Conservation (phyloP, 139 green algal species). For the Limnomonas spitsbergensis region DNA sequence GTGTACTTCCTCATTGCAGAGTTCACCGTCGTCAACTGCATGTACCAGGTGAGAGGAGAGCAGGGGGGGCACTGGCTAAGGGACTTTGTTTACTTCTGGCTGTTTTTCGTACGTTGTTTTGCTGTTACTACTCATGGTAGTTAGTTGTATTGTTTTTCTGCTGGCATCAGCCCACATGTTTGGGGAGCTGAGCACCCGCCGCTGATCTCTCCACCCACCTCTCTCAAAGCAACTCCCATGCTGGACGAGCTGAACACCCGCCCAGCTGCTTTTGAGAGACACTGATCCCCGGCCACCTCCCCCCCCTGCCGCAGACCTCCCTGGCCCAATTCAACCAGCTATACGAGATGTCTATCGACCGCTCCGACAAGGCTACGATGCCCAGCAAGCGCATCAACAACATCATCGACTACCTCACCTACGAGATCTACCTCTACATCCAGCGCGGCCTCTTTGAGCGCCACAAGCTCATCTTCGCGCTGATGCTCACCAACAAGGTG, state of each 20-base stretch:
- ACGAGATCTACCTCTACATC: conserved; percentile 88
- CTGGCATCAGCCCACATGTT: too few relatives aligned
- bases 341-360: conserved; percentile 80
- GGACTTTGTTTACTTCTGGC: not conserved
- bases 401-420: conserved; percentile 93
- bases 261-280: too few relatives aligned
- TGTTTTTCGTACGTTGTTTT: conserved; percentile 19
- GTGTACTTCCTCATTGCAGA: conserved; percentile 95
- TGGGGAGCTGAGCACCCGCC: too few relatives aligned
- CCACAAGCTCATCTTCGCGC: conserved; percentile 92
- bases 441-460: conserved; percentile 92
- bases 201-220: too few relatives aligned
- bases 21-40: conserved; percentile 88
- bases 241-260: too few relatives aligned
- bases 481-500: conserved; percentile 90
- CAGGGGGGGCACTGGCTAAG: conserved; percentile 80
- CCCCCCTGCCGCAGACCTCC: conserved; percentile 44
- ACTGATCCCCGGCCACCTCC: too few relatives aligned
- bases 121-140: too few relatives aligned
- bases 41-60: conserved; percentile 81
- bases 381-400: conserved; percentile 88
- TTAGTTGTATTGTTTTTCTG: too few relatives aligned
- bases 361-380: conserved; percentile 76
- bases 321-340: conserved; percentile 75
- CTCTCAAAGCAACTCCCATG: too few relatives aligned